Percentiles rank a stretch among this genome's conserved stretches.
Evolutionary conservation across 306 rosid genomes (phyloP).

Genomic region (Lagenaria siceraria): DNA sequence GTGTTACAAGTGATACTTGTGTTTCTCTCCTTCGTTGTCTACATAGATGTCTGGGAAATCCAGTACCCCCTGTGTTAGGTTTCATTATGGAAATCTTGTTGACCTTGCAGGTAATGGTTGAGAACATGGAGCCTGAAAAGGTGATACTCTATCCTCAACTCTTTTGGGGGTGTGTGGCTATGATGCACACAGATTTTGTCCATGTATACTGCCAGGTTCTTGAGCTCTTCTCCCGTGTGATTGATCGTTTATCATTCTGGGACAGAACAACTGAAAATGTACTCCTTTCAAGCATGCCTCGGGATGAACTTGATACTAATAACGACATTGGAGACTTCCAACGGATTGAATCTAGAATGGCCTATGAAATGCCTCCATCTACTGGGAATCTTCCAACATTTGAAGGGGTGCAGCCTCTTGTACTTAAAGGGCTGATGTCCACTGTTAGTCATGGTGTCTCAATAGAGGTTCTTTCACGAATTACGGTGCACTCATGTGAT

Average conservation of each 20-base stretch:
- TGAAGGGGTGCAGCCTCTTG: slow-evolving; percentile 99
- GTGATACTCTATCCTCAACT: slow-evolving; percentile 97
- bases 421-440: slow-evolving; percentile 91
- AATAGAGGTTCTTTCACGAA: slow-evolving; percentile 84
- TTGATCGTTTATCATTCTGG: slow-evolving; percentile 83
- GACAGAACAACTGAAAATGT: slow-evolving; percentile 97
- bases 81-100: slow-evolving; percentile 88
- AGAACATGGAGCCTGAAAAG: slow-evolving; percentile 98
- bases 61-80: slow-evolving; percentile 91
- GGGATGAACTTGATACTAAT: slow-evolving; percentile 60
- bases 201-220: slow-evolving; percentile 97
- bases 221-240: slow-evolving; percentile 91
- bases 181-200: slow-evolving; percentile 99
- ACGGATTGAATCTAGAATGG: slow-evolving; percentile 67
- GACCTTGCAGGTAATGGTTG: slow-evolving; percentile 99
- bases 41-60: slow-evolving; percentile 92
- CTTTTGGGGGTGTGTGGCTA: slow-evolving; percentile 98
- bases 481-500: slow-evolving; percentile 90
- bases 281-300: slow-evolving; percentile 97
- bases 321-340: slow-evolving; percentile 61
- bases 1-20: slow-evolving; percentile 93
- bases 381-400: slow-evolving; percentile 75
- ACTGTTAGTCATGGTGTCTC: slow-evolving; percentile 85
- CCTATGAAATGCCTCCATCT: slow-evolving; percentile 55
- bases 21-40: slow-evolving; percentile 95